Base-by-base conservation (phyloP, 495 filamentous ascomycete species). In the Podospora pseudocomata region DNA sequence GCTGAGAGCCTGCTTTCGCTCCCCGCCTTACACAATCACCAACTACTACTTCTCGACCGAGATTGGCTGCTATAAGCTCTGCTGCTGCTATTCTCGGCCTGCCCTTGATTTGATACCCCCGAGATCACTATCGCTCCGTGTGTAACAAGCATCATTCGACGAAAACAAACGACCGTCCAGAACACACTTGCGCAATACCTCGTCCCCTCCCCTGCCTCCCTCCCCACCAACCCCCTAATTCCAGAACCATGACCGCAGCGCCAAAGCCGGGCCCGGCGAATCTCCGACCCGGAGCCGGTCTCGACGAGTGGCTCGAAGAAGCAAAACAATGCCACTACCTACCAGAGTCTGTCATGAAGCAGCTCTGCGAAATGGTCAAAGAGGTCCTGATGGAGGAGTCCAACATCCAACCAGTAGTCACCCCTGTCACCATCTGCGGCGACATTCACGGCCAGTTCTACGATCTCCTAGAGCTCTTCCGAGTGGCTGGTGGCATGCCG, bases 391-490 rank as follows among this genome's bases (percentile, higher is more conserved):
- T 99, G 94, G 96, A 99, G 84, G 95, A 99, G 84, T 97, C 93
- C 63, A 99, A 99, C 78, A 97, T 99, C 39, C 94, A 97, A 76
- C 95, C 96, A 23, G 95, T 99, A 32, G 86, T 88, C 18, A 96
- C 96, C 0, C 95, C 95, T n/a, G 95, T 99, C 65, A 99, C 95
- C 32, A 89, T 99, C 71, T 99, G 95, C 75, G 95, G 95, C 74
- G 95, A 99, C 77, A 97, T 99, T 72, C 95, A 99, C 80, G 95
- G 95, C 74, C 95, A 99, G 81, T 99, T 97, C 80, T 99, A 98
- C 84, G 95, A 99, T 79, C 85, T 99, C 6, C 87, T 98, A 62
- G 95, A 99, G 80, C 88, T 99, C 32, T 99, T 99, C 82, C 90
- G 92, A 56, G 94, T 99, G 5, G 93, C 93, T 23, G 95, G 95